Conservation (phyloP, 2,329 filamentous ascomycete genomes). For the Teratosphaeria viscida region DNA sequence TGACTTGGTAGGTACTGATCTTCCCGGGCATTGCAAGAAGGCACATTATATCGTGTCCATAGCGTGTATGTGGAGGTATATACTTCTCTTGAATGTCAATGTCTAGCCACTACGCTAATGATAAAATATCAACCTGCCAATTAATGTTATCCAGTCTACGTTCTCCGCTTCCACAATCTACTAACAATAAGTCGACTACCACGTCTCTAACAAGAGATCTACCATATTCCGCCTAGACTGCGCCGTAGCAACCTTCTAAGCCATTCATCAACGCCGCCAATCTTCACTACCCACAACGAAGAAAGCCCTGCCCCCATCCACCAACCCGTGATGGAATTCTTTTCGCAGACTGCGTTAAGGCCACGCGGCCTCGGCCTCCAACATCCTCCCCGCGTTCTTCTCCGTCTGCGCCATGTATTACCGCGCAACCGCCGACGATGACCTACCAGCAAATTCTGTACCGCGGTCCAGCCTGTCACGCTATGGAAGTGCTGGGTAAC, state of each 20-base stretch:
- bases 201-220: not conserved
- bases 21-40: no score
- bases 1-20: no score
- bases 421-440: no score
- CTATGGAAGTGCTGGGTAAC: not conserved
- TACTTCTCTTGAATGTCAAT: no score
- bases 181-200: not conserved
- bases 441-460: not conserved
- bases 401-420: not conserved
- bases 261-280: no score
- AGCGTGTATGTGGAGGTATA: no score
- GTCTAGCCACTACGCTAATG: no score
- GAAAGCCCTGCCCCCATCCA: not conserved
- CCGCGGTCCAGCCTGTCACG: no score
- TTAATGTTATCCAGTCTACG: not conserved
- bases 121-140: no score
- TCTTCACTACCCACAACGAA: not conserved
- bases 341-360: not conserved
- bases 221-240: not conserved
- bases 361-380: not conserved
- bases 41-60: no score
- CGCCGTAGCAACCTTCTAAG: no score
- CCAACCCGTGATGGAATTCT: not conserved
- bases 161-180: not conserved
- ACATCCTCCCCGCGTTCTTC: not conserved